Evolutionary conservation across 2,329 filamentous ascomycete genomes (phyloP).

Genomic region (Fusarium sp.): DNA sequence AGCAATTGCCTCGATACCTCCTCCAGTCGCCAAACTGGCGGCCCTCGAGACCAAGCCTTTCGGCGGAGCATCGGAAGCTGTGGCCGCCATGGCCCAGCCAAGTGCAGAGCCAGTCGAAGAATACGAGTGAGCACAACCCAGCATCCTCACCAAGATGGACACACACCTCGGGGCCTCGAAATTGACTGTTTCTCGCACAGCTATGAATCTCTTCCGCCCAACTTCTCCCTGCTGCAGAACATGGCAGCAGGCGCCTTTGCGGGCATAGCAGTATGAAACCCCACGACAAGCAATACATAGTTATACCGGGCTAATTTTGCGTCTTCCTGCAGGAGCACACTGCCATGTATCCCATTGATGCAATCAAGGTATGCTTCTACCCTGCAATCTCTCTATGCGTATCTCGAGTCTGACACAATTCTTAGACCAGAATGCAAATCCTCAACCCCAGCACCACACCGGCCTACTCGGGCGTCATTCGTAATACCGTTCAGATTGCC

Average conservation of each 20-base stretch:
- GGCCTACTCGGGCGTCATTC: conserved; percentile 88
- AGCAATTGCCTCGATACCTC: conserved; percentile 30
- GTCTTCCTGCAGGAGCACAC: conserved; percentile 80
- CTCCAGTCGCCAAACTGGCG: conserved; percentile 64
- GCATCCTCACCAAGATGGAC: neutral
- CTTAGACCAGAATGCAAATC: conserved; percentile 96
- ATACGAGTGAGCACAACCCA: conserved; percentile 65
- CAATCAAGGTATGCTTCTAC: conserved; percentile 79
- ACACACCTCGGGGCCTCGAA: neutral
- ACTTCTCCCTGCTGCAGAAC: conserved; percentile 93
- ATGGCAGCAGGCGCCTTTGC: conserved; percentile 97
- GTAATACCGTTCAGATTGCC: conserved; percentile 92
- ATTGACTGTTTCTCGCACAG: conserved; percentile 48
- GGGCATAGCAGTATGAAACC: conserved; percentile 81
- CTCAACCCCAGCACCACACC: conserved; percentile 83
- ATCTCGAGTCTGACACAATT: conserved; percentile 27
- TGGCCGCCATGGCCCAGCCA: conserved; percentile 76
- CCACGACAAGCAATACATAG: neutral
- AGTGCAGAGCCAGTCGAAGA: conserved; percentile 70
- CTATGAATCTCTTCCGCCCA: conserved; percentile 93
- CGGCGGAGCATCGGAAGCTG: conserved; percentile 72
- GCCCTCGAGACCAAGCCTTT: conserved; percentile 68
- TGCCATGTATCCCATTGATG: conserved; percentile 98
- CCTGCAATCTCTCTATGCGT: neutral
- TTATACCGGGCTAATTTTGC: conserved; percentile 27